A percentile compares a stretch with the other conserved stretches of the same genome.
Evolutionary conservation across 202 grass and related monocot genomes (phyloP).

Genomic region (Schoenoplectus triqueter): DNA sequence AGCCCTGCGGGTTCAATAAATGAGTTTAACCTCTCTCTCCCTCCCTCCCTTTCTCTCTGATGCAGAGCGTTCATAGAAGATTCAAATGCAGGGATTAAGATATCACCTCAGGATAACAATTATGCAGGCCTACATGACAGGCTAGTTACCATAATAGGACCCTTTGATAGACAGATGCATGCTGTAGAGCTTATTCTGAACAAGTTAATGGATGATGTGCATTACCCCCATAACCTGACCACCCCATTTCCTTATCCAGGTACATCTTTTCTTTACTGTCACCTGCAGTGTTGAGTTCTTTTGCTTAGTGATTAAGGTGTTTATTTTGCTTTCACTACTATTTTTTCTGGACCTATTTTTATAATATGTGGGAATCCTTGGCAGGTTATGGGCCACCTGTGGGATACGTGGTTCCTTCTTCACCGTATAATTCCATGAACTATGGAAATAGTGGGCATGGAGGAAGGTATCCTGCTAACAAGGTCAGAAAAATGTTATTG

Average conservation of each 20-base stretch:
- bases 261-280: conserved; percentile 37
- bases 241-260: conserved; percentile 96
- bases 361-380: conserved; percentile 6
- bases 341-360: conserved; percentile 21
- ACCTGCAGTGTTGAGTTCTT: background rate
- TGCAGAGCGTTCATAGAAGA: conserved; percentile 96
- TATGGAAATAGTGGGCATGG: conserved; percentile 89
- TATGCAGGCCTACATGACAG: conserved; percentile 93
- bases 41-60: background rate
- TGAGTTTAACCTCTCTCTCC: background rate
- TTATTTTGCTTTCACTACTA: conserved; percentile 33
- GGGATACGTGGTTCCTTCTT: conserved; percentile 86
- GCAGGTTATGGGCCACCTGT: conserved; percentile 74
- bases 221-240: conserved; percentile 86
- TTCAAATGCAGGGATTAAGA: conserved; percentile 92
- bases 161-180: conserved; percentile 84
- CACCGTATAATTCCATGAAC: conserved; percentile 68
- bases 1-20: no score
- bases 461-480: conserved; percentile 83
- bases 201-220: conserved; percentile 86
- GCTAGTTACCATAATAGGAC: conserved; percentile 82
- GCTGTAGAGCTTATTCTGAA: conserved; percentile 83
- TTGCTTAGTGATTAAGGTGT: background rate
- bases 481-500: conserved; percentile 51
- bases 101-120: conserved; percentile 95